Evolutionary conservation across 352 stramenopile species (phyloP).

Genomic region (Thraustotheca clavata): DNA sequence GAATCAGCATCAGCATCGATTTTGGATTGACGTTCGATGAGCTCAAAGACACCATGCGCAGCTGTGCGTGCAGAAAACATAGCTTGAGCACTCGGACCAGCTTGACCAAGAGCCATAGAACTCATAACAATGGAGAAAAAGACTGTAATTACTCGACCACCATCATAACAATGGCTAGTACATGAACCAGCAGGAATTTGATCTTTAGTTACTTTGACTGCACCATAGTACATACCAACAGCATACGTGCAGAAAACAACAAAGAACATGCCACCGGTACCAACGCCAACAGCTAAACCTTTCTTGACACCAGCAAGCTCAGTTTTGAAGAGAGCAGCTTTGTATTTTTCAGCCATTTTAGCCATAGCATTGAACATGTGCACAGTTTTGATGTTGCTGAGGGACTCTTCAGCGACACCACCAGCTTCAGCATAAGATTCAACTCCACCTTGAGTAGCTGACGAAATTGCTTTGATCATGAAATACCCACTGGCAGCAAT

Average conservation of each 20-base stretch:
- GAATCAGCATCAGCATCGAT: slow-evolving; percentile 28
- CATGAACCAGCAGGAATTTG: slow-evolving; percentile 36
- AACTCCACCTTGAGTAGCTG: slow-evolving; percentile 37
- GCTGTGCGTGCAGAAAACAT: slow-evolving; percentile 44
- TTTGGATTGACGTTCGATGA: slow-evolving; percentile 46
- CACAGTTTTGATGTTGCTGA: slow-evolving; percentile 67
- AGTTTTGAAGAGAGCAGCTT: slow-evolving; percentile 33
- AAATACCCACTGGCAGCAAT: slow-evolving; percentile 44
- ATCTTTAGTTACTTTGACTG: slow-evolving; percentile 53
- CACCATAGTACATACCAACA: slow-evolving; percentile 69
- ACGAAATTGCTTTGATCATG: slow-evolving; percentile 40
- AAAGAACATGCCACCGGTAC: slow-evolving; percentile 58
- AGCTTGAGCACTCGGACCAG: slow-evolving; percentile 48
- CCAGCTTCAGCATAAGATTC: slow-evolving; percentile 59
- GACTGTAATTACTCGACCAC: slow-evolving; percentile 54
- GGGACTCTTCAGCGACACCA: slow-evolving; percentile 56
- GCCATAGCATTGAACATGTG: slow-evolving; percentile 68
- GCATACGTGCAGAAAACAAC: slow-evolving; percentile 64
- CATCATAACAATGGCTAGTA: slow-evolving; percentile 42
- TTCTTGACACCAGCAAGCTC: slow-evolving; percentile 44
- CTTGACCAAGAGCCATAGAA: slow-evolving; percentile 61
- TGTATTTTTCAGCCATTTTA: slow-evolving; percentile 54
- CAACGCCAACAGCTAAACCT: slow-evolving; percentile 40
- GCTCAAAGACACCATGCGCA: slow-evolving; percentile 53
- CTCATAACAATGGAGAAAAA: slow-evolving; percentile 67